Evolutionary conservation across 768 basidiomycete species (phyloP), one percentile per base, ranked within the genome.

Genomic region (Pleurotus pulmonarius): DNA sequence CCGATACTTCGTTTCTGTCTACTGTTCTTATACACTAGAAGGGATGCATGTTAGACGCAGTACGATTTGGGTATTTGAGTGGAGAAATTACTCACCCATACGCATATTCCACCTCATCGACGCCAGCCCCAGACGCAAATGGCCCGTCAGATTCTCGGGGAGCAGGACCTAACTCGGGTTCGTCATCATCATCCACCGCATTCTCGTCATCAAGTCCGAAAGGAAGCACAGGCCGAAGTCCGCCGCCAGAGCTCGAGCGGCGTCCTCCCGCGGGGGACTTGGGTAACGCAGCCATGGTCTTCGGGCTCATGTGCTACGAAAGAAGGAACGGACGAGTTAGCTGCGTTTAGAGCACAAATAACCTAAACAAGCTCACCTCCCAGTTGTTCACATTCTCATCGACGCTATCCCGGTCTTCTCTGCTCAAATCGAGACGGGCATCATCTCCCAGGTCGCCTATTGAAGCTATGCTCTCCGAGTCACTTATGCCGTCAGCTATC

Each of bases 231-330:
- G 95, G 94, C 34, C 94, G 84, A 47, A 98, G 80, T 12, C 92
- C 86, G 24, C 82, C 82, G 34, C 92, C 92, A 5, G 92, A 89
- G 59, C 90, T 92, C 34, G 91, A 90, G 22, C 94, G 82, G 22
- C 94, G 82, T 47, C 78, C 77, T 43, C 89, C 87, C 13, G 88
- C 88, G 15, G 94, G 94, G 0, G 93, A 95, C 68, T 94, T 94
- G 0, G 94, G 91, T 46, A 98, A 76, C 7, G 93, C 89, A 11
- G 91, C 90, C 85, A 98, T 90, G 2, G 94, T 95, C 71, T 92
- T 91, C 3, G 94, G 93, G 61, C 95, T 96, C 88, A 98, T 90
- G 66, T 96, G 94, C 94, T 94, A 60, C n/a, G 16, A 59, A n/a
- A 25, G 34, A 60, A 56, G 16, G 18, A 58, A n/a, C 24, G 34